Conservation (phyloP, 805 yeast species). For the Starmerella stigmatis region DNA sequence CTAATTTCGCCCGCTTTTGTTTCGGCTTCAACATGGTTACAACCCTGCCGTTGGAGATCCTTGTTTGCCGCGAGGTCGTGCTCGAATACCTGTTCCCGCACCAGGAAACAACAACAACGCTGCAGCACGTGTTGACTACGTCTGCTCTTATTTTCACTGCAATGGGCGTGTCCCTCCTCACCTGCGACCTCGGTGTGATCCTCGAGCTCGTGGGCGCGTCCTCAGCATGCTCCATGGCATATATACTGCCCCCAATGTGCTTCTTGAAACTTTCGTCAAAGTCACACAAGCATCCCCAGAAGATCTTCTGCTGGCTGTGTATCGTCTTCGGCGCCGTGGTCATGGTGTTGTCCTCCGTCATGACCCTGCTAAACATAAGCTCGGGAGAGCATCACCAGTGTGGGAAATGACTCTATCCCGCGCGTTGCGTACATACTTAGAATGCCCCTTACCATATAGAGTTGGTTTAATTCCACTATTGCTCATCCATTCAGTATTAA, state of each 20-base stretch:
- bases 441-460: too few species aligned
- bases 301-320: slow-evolving; percentile 50
- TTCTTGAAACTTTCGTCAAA: slow-evolving; percentile 51
- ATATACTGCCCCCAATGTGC: slow-evolving; percentile 81
- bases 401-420: not conserved
- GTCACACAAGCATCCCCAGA: slow-evolving; percentile 30
- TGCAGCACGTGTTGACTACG: slow-evolving; percentile 54
- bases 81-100: slow-evolving; percentile 44
- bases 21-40: slow-evolving; percentile 90
- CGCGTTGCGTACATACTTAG: too few species aligned
- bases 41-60: slow-evolving; percentile 80
- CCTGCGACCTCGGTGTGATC: slow-evolving; percentile 83
- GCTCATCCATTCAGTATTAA: too few species aligned
- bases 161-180: slow-evolving; percentile 63
- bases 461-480: too few species aligned
- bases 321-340: slow-evolving; percentile 62
- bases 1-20: slow-evolving; percentile 79
- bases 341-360: slow-evolving; percentile 70
- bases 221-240: slow-evolving; percentile 86
- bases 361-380: slow-evolving; percentile 47
- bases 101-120: slow-evolving; percentile 13
- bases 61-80: slow-evolving; percentile 82
- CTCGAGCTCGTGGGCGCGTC: slow-evolving; percentile 87
- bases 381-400: slow-evolving; percentile 27
- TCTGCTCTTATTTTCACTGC: slow-evolving; percentile 54